phyloP scores from a whole-genome alignment of 306 rosid species.

The Ammopiptanthus mongolicus region DNA sequence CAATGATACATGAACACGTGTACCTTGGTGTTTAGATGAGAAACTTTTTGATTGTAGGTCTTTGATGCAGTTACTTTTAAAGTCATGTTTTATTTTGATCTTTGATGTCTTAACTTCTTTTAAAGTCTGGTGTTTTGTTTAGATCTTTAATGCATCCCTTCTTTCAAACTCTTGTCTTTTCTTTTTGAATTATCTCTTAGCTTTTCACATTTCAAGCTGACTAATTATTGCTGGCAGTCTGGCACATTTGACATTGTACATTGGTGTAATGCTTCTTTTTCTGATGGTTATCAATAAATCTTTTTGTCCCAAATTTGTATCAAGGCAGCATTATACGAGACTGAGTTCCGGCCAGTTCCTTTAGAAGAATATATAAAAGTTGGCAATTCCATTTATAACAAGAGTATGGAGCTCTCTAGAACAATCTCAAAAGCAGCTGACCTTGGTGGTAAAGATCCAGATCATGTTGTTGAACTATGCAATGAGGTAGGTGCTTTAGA shows the following conservation, averaged over 20 bases:
- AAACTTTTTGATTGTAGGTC: no score
- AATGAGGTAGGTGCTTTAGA: constrained; percentile 62
- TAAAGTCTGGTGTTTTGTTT: neutral
- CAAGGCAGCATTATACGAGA: constrained; percentile 95
- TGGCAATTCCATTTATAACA: constrained; percentile 74
- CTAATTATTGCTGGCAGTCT: neutral
- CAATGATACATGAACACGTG: neutral
- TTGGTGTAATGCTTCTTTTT: constrained; percentile 8
- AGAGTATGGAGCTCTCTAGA: constrained; percentile 69
- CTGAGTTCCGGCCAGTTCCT: constrained; percentile 96
- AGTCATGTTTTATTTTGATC: constrained; percentile 1
- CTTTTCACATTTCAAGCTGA: constrained; percentile 12
- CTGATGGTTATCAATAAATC: constrained; percentile 3
- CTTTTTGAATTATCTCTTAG: constrained; percentile 2
- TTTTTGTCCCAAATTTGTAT: constrained; percentile 32
- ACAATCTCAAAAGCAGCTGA: constrained; percentile 67
- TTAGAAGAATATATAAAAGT: constrained; percentile 93
- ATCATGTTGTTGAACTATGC: constrained; percentile 92
- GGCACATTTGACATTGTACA: constrained; percentile 4
- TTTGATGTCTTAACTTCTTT: neutral
- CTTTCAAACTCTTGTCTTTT: neutral
- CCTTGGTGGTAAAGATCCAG: constrained; percentile 95
- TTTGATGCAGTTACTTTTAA: neutral
- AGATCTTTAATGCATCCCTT: neutral
- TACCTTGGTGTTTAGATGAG: neutral